Conservation (phyloP, 78 protist species). For the Dictyostelium brefeldianum region DNA sequence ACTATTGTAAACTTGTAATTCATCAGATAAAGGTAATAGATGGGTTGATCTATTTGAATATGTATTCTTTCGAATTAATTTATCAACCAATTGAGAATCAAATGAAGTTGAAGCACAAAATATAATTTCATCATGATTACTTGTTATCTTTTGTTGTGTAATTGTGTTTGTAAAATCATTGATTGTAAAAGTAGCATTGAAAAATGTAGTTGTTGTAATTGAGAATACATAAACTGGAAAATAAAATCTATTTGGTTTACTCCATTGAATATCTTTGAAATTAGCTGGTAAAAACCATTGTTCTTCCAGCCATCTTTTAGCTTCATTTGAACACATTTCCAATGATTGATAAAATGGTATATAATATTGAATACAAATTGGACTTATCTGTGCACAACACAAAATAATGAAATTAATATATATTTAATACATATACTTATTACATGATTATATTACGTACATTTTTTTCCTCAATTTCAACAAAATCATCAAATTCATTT, state of each 20-base stretch:
- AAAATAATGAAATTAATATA: not conserved
- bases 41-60: constrained; percentile 54
- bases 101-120: constrained; percentile 73
- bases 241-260: constrained; percentile 53
- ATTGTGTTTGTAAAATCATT: constrained; percentile 37
- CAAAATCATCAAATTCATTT: constrained; percentile 50
- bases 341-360: constrained; percentile 66
- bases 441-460: not conserved
- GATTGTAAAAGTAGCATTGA: constrained; percentile 14
- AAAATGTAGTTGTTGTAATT: not conserved
- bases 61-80: constrained; percentile 16
- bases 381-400: not conserved
- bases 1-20: not conserved
- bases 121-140: constrained; percentile 45
- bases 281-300: constrained; percentile 72
- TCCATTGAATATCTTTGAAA: constrained; percentile 56
- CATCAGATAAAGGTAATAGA: constrained; percentile 40
- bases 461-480: constrained; percentile 32
- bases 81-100: constrained; percentile 35
- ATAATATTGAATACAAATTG: constrained; percentile 30
- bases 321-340: constrained; percentile 67
- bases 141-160: not conserved
- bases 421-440: not conserved
- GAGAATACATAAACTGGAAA: constrained; percentile 77
- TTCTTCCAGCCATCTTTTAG: constrained; percentile 48